These are phyloP conservation scores for Schizochytrium sp. DNA, from an alignment of 108 stramenopile genomes.

Conservation along the genomic window DNA sequence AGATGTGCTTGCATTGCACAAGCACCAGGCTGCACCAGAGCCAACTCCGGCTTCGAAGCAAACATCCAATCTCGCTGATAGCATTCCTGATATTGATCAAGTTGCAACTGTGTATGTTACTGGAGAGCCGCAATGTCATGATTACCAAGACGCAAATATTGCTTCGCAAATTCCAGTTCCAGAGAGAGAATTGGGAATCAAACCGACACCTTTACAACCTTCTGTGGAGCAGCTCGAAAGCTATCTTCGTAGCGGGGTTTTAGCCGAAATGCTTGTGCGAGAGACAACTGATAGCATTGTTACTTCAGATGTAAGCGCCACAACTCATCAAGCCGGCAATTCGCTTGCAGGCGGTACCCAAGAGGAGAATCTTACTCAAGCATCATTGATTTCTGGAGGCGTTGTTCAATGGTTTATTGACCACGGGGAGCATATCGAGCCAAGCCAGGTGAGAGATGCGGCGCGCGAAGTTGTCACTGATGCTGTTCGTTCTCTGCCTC, in stretches of 20 bases:
- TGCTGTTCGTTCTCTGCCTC: background rate
- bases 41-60: too few species aligned
- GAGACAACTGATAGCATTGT: background rate
- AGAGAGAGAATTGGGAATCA: too few species aligned
- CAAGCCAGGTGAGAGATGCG: background rate
- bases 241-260: slow-evolving; percentile 2
- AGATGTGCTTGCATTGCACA: too few species aligned
- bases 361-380: background rate
- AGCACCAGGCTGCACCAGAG: too few species aligned
- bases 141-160: too few species aligned
- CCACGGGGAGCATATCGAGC: background rate
- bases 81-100: too few species aligned
- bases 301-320: background rate
- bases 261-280: slow-evolving; percentile 44
- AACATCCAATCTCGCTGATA: too few species aligned
- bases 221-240: background rate
- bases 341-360: background rate
- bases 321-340: background rate
- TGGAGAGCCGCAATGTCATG: too few species aligned
- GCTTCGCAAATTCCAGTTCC: too few species aligned
- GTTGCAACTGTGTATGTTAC: too few species aligned
- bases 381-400: background rate
- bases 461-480: background rate
- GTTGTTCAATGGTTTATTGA: slow-evolving; percentile 43
- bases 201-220: background rate